Percentiles rank a stretch among this genome's conserved stretches.
Conservation (phyloP, 176 grass and related monocot species). For the Dactylis glomerata region DNA sequence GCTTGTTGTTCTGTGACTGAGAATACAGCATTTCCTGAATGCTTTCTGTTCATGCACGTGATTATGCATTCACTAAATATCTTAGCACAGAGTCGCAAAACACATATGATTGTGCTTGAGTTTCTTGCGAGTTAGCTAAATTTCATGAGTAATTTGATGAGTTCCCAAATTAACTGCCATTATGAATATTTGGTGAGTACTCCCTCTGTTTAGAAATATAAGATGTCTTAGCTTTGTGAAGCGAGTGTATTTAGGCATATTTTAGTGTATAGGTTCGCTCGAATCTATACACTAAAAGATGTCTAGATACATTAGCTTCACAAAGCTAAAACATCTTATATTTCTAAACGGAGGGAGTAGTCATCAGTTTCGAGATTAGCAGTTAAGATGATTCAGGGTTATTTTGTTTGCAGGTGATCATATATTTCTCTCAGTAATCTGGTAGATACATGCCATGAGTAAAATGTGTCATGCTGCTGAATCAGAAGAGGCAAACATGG, state of each 20-base stretch:
- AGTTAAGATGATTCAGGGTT: background rate
- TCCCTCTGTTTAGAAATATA: too few species aligned
- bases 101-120: background rate
- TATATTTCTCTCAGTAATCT: constrained; percentile 25
- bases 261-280: too few species aligned
- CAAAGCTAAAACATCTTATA: too few species aligned
- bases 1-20: background rate
- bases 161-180: background rate
- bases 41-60: background rate
- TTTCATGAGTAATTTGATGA: background rate
- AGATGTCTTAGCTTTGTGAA: too few species aligned
- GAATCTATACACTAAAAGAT: too few species aligned
- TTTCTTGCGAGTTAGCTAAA: background rate
- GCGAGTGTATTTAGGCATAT: too few species aligned
- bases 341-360: too few species aligned
- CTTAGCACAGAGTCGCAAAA: background rate
- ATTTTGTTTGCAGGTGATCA: constrained; percentile 40
- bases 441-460: constrained; percentile 42
- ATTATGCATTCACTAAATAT: background rate
- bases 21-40: background rate
- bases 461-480: constrained; percentile 58
- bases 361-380: background rate
- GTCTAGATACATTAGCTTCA: too few species aligned
- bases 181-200: too few species aligned
- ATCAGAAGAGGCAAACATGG: constrained; percentile 41